These are phyloP conservation scores for Pythium pyrilobum DNA, from an alignment of 352 stramenopile species.

Conservation along the genomic window DNA sequence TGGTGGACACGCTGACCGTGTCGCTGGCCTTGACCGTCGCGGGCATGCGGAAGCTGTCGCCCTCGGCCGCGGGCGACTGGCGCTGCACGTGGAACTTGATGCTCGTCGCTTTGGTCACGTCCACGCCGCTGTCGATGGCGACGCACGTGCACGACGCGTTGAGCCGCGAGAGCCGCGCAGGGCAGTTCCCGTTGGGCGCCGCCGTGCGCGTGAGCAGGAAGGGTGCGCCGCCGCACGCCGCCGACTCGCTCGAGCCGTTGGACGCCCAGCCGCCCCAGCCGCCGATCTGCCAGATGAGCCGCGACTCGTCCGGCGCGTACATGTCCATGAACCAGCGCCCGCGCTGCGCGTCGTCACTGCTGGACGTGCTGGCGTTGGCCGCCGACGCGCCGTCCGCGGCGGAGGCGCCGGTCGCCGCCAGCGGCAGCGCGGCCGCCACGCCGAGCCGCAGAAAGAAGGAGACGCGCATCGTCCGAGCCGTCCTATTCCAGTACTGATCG, in stretches of 20 bases:
- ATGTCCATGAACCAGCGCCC: background rate
- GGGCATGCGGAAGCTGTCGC: background rate
- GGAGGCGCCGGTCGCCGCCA: no score
- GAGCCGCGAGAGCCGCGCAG: conserved; percentile 32
- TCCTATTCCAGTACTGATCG: no score
- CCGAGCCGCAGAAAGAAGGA: no score
- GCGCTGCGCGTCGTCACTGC: background rate
- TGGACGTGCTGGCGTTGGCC: background rate
- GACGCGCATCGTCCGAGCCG: no score
- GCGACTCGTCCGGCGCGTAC: background rate
- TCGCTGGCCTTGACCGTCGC: background rate
- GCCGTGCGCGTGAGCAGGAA: conserved; percentile 43
- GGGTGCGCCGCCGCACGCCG: conserved; percentile 31
- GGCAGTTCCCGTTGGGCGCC: conserved; percentile 39
- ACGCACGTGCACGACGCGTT: conserved; percentile 59
- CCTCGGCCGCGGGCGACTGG: background rate
- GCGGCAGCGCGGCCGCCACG: no score
- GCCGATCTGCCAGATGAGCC: background rate
- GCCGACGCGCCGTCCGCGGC: background rate
- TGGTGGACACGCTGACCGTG: background rate
- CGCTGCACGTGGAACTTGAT: background rate
- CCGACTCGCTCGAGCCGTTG: background rate
- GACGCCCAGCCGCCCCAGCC: background rate
- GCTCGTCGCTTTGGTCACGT: conserved; percentile 25
- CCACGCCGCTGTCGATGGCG: background rate